Conservation (phyloP, 2,329 filamentous ascomycete species). For the Diaporthe vaccinii region DNA sequence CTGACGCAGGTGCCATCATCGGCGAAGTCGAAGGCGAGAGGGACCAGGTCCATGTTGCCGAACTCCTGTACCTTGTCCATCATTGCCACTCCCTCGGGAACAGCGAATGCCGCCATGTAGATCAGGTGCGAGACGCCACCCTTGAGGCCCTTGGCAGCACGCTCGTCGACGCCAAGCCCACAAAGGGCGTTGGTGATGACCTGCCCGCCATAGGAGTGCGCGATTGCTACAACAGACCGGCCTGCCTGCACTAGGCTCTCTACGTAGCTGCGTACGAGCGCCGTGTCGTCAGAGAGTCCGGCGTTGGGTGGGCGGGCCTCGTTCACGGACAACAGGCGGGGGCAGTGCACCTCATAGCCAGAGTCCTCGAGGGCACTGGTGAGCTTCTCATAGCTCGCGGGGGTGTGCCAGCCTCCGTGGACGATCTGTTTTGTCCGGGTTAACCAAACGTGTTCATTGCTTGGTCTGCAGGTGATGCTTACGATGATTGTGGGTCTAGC, state of each 20-base stretch:
- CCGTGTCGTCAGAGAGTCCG: not conserved
- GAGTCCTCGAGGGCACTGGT: not conserved
- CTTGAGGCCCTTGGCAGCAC: slow-evolving; percentile 1
- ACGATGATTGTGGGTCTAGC: not conserved
- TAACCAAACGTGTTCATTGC: not conserved
- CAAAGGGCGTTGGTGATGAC: slow-evolving; percentile 8
- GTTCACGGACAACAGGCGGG: not conserved
- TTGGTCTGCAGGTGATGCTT: not conserved
- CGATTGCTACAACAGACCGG: not conserved
- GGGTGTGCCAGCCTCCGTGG: slow-evolving; percentile 13
- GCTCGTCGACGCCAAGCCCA: not conserved
- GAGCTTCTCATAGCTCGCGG: not conserved
- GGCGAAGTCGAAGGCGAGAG: not conserved
- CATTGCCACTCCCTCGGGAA: not conserved
- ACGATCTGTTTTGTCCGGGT: not conserved
- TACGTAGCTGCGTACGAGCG: slow-evolving; percentile 10
- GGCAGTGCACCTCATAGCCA: slow-evolving; percentile 18
- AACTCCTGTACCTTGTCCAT: not conserved
- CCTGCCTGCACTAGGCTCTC: slow-evolving; percentile 4
- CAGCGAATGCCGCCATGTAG: not conserved
- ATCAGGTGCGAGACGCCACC: slow-evolving; percentile 11
- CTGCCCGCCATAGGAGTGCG: slow-evolving; percentile 19
- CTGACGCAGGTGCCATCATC: not conserved
- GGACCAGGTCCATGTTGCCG: slow-evolving; percentile 10
- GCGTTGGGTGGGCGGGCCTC: not conserved